phyloP scores from a whole-genome alignment of 2,329 filamentous ascomycete genomes.

The Monosporascus sp. region DNA sequence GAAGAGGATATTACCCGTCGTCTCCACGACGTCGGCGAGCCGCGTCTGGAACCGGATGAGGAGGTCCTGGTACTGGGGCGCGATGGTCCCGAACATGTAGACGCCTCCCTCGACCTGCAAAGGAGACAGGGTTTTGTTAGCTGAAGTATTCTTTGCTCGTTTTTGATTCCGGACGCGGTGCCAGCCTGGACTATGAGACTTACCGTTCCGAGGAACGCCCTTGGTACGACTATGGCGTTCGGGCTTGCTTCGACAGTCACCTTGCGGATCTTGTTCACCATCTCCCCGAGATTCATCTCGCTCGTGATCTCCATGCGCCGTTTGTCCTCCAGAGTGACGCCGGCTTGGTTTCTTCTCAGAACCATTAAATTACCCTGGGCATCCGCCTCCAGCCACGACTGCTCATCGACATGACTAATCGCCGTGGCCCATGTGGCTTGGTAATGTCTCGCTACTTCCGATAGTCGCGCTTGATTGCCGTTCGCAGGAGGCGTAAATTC shows the following conservation, averaged over 20 bases:
- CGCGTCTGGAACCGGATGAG: constrained; percentile 75
- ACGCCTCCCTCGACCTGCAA: constrained; percentile 79
- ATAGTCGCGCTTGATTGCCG: constrained; percentile 56
- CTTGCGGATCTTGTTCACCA: constrained; percentile 81
- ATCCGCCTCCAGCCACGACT: constrained; percentile 79
- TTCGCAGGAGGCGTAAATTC: constrained; percentile 58
- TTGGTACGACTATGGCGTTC: constrained; percentile 66
- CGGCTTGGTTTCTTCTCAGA: constrained; percentile 65
- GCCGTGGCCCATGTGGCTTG: constrained; percentile 79
- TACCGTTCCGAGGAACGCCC: constrained; percentile 86
- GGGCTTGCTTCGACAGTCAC: constrained; percentile 62
- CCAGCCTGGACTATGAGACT: constrained; percentile 25
- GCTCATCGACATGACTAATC: constrained; percentile 63
- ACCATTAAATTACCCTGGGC: constrained; percentile 83
- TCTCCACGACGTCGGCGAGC: constrained; percentile 60
- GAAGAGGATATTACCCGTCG: constrained; percentile 71
- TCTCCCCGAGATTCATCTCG: constrained; percentile 83
- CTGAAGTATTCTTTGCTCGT: neutral
- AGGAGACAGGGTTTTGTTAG: constrained; percentile 12
- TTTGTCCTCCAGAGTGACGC: constrained; percentile 69
- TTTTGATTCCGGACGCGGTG: neutral
- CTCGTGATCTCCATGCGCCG: constrained; percentile 66
- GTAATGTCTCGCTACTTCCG: constrained; percentile 74
- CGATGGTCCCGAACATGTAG: constrained; percentile 81
- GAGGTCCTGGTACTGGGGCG: constrained; percentile 66